Evolutionary conservation across 805 yeast species (phyloP).

Genomic region (Candida fluviatilis): DNA sequence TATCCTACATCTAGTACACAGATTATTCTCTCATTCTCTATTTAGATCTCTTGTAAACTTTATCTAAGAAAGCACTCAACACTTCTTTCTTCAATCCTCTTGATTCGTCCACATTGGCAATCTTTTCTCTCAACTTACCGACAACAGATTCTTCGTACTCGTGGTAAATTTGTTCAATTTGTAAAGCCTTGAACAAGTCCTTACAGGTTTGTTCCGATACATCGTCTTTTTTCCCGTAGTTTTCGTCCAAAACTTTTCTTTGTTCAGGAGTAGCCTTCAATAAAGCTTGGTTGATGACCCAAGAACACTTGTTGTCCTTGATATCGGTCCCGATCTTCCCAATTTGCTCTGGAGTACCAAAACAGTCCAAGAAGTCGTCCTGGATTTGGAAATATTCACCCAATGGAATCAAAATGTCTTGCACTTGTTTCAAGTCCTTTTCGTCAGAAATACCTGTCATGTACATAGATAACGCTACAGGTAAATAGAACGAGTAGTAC

Average conservation of each 20-base stretch:
- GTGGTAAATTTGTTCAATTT: slow-evolving; percentile 64
- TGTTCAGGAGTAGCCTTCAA: slow-evolving; percentile 74
- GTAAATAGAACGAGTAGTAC: slow-evolving; percentile 92
- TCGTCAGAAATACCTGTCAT: slow-evolving; percentile 75
- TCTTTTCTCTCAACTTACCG: slow-evolving; percentile 55
- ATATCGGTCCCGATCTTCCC: slow-evolving; percentile 99
- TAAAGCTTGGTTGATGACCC: slow-evolving; percentile 94
- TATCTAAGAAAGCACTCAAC: slow-evolving; percentile 77
- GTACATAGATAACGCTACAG: slow-evolving; percentile 95
- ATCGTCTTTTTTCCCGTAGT: slow-evolving; percentile 84
- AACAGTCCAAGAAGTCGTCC: slow-evolving; percentile 95
- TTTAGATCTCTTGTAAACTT: slow-evolving; percentile 92
- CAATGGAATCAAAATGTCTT: slow-evolving; percentile 82
- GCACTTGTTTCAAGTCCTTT: slow-evolving; percentile 80
- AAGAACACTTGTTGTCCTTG: slow-evolving; percentile 96
- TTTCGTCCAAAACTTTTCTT: slow-evolving; percentile 74
- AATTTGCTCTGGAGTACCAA: slow-evolving; percentile 94
- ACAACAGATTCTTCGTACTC: slow-evolving; percentile 83
- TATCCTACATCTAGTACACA: too few species aligned
- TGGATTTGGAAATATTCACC: slow-evolving; percentile 99
- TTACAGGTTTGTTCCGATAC: slow-evolving; percentile 66
- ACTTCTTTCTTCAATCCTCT: slow-evolving; percentile 91
- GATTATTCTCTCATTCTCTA: too few species aligned
- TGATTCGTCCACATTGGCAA: slow-evolving; percentile 75
- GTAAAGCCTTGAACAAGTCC: slow-evolving; percentile 67